Evolutionary conservation across 2,329 filamentous ascomycete species (phyloP).

Genomic region (Amylocarpus encephaloides): DNA sequence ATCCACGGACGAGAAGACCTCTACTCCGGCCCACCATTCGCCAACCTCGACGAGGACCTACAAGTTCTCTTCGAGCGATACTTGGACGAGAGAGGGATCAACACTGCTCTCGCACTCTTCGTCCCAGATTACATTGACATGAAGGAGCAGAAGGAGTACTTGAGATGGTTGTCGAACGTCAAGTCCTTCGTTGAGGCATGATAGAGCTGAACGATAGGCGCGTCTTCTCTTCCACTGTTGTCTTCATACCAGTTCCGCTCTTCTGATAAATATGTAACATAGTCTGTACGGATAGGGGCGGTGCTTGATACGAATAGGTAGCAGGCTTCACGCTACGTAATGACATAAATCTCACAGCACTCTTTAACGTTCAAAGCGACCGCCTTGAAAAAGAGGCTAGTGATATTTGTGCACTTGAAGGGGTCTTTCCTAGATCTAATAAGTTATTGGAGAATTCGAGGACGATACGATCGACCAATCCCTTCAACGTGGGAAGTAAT

Average conservation of each 20-base stretch:
- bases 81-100: conserved; percentile 89
- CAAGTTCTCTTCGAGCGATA: conserved; percentile 89
- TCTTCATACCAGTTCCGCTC: conserved; percentile 27
- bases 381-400: no score
- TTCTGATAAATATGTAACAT: conserved; percentile 15
- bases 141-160: conserved; percentile 98
- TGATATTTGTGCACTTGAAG: no score
- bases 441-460: no score
- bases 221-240: conserved; percentile 11
- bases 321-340: not conserved
- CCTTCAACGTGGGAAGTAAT: no score
- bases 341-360: not conserved
- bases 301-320: not conserved
- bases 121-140: conserved; percentile 93
- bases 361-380: no score
- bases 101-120: conserved; percentile 79
- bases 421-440: no score
- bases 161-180: conserved; percentile 80
- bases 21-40: conserved; percentile 89
- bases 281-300: conserved; percentile 8
- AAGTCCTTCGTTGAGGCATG: conserved; percentile 78
- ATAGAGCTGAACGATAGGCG: conserved; percentile 6
- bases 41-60: conserved; percentile 91
- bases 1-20: conserved; percentile 69
- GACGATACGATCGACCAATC: no score